Evolutionary conservation across 306 rosid species (phyloP), one percentile per base, ranked within the genome.

Genomic region (Glycine tomentella): DNA sequence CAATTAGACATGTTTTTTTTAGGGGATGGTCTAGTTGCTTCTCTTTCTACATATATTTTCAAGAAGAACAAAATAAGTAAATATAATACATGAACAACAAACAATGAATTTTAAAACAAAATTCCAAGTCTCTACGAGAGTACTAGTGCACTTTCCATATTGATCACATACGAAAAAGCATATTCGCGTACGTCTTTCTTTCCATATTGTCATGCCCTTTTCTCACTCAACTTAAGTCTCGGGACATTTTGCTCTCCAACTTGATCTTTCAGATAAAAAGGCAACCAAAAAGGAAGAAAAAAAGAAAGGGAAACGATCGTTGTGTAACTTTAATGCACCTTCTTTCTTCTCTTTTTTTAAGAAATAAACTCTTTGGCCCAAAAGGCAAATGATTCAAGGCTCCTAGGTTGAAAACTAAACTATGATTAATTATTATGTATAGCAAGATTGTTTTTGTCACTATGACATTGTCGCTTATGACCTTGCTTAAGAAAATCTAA

Each of bases 111-210:
- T 67, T 42, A 49, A 70, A 55, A 52, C 59, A 17, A 66, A 45
- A 3, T 49, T 46, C 53, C 34, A 13, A 15, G 9, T 15, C 12
- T 75, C 8, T 11, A 57, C n/a, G 64, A 62, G 0, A 3, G 69
- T 16, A 57, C n/a, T 63, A 72, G 3, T 6, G 75, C 69, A 74
- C 75, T 74, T 65, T 53, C 45, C 8, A 36, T 16, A 42, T 52
- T 52, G 14, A 3, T 65, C 31, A n/a, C 3, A 52, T 65, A 52
- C 38, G 16, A 65, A 66, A 72, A 73, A 42, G 53, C 42, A 14
- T 34, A 10, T 44, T 45, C 36, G 3, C 4, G 4, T 4, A 6
- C 53, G 64, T 20, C 64, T 31, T 13, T 67, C 74, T 80, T 73
- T 64, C 9, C 48, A 16, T 51, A 9, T 46, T 13, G 33, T 3